Base-by-base conservation (phyloP, 176 grass and related monocot genomes). In the Zoysia pacifica region DNA sequence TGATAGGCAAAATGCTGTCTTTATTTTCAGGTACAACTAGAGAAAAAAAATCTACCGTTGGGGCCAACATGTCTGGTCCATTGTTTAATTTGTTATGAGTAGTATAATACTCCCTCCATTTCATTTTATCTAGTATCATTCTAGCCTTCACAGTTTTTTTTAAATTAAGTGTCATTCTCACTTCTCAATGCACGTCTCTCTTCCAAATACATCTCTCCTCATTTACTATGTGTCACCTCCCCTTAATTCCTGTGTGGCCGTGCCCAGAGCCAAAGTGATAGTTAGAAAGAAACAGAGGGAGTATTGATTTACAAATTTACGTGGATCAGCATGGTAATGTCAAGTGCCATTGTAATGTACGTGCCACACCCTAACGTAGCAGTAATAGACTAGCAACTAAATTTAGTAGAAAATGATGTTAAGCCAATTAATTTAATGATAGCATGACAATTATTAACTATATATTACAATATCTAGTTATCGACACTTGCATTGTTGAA, bases 291-390 rank as follows among this genome's bases (percentile, higher is more conserved):
- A 28, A 28, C 28, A 28, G 28, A 28, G 28, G 28, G 28, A 60
- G 76, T 50, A 50, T 15, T 48, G 66, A 35, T 66, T 66, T 46
- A 39, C 48, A 75, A 48, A 76, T 48, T 67, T 68, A 69, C 11
- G 16, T n/a, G 28, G 20, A 83, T 60, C 2, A 13, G 2, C 18
- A 45, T 8, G 49, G 2, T 0, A 41, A 48, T 35, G 35, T 60
- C 59, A 16, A 39, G 72, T 59, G 46, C 41, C 0, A 2, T 20
- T 14, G 40, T 48, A 11, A 66, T 65, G 19, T 60, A 28, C 3
- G 4, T 35, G 15, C 6, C 5, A 7, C 1, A 3, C 19, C 45
- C 43, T 60, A 58, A 69, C 5, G 13, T 38, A 67, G 50, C 15
- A 49, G 11, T 41, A 67, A 39, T 15, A 11, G 62, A 76, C 10